Evolutionary conservation across 257 asterid genomes (phyloP).

Genomic region (Lycium barbarum): DNA sequence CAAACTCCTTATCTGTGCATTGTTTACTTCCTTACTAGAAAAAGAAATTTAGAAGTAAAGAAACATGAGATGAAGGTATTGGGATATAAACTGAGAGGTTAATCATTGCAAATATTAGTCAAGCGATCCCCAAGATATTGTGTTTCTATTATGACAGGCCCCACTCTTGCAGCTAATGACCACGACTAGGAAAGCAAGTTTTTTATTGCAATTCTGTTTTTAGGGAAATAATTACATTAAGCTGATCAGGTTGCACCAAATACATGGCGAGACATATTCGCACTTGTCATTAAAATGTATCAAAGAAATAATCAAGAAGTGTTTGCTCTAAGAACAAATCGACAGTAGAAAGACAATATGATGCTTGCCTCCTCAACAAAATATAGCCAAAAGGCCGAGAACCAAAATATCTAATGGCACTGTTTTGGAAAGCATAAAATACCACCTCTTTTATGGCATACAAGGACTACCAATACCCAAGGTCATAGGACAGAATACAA

Average conservation of each 20-base stretch:
- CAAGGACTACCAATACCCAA: slow-evolving; percentile 2
- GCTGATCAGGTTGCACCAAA: background rate
- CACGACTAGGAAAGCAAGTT: background rate
- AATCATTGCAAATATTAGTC: background rate
- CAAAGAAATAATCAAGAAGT: background rate
- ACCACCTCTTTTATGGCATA: slow-evolving; percentile 1
- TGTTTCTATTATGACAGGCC: background rate
- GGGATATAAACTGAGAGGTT: background rate
- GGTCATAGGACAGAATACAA: background rate
- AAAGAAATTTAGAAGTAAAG: background rate
- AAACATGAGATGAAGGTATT: background rate
- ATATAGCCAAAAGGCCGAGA: background rate
- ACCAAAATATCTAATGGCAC: background rate
- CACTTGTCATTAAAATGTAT: background rate
- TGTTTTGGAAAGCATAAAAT: background rate
- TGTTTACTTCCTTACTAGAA: background rate
- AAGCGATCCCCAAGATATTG: background rate
- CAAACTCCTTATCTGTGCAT: background rate
- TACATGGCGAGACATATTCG: background rate
- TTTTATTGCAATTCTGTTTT: background rate
- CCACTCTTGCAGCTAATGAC: slow-evolving; percentile 1
- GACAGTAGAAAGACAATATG: background rate
- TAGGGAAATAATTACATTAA: background rate
- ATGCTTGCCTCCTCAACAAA: slow-evolving; percentile 15
- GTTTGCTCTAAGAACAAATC: background rate